Evolutionary conservation across 2,329 filamentous ascomycete species (phyloP), one percentile per base, ranked within the genome.

Genomic region (Polychaeton citri): DNA sequence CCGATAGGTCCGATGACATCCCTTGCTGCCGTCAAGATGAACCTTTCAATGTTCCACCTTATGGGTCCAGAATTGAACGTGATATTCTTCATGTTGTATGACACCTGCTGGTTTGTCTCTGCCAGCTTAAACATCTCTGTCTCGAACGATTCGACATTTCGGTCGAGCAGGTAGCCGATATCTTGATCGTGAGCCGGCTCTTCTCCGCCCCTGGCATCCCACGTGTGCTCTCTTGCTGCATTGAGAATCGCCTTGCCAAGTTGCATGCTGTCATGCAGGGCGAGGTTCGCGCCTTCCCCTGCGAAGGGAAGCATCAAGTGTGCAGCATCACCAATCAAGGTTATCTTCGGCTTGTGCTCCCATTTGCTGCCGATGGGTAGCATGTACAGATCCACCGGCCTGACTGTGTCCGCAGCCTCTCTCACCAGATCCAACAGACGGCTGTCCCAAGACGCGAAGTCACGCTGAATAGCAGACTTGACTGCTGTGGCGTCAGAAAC

Each of bases 1-100:
- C 47, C 10, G 35, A 20, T 37, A 21, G 39, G 38, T 1, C 47
- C 49, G 30, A 51, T 21, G 21, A 45, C 43, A 17, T 41, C 44
- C 8, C 39, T 37, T 5, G 46, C 38, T 6, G 46, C 44, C 10
- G 38, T 30, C 2, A 51, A 20, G 5, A 54, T 32, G 30, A 51
- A 63, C 18, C 44, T 55, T 17, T 64, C 59, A 36, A 72, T 63
- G 12, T 60, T 52, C 3, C 55, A 50, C 31, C 60, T 51, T 13
- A 69, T 68, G 7, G 62, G 61, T 2, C 61, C 63, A 3, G 60
- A 55, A 0, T 63, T 68, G 39, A 67, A 65, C 44, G 71, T 60
- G 62, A 65, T 69, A 26, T 62, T 55, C 19, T 56, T 63, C 46
- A 62, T 46, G 37, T 70, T 66, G 33, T 63, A 64, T 7, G 58